Evolutionary conservation across 2,329 filamentous ascomycete species (phyloP).

Genomic region (Ascochyta rabiei): DNA sequence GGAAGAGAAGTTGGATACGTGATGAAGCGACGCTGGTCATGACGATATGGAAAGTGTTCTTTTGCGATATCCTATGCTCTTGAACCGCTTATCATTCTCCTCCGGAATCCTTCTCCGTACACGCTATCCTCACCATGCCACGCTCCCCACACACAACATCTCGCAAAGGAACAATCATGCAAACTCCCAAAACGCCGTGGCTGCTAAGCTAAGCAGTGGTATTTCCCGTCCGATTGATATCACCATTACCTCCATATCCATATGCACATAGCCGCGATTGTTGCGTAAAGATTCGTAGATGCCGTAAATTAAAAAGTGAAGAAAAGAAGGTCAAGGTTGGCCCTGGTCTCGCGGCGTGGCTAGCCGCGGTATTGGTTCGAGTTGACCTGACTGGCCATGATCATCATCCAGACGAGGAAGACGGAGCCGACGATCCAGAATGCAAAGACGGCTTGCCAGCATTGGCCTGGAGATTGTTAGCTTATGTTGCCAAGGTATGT

Average conservation of each 20-base stretch:
- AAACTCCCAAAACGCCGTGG: slow-evolving; percentile 5
- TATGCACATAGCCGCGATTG: slow-evolving; percentile 1
- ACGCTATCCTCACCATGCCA: no score
- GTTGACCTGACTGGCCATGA: slow-evolving; percentile 65
- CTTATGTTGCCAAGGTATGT: no score
- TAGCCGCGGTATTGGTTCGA: slow-evolving; percentile 47
- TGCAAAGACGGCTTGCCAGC: slow-evolving; percentile 67
- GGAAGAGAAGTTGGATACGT: no score
- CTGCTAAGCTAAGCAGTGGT: slow-evolving; percentile 18
- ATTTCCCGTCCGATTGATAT: slow-evolving; percentile 3
- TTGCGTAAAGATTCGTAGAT: neutral
- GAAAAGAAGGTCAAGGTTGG: neutral
- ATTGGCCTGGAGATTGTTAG: slow-evolving; percentile 53
- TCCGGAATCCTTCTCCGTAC: no score
- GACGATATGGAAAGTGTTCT: no score
- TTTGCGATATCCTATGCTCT: no score
- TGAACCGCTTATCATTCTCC: no score
- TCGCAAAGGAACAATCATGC: no score
- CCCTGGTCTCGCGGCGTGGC: neutral
- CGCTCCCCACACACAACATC: no score
- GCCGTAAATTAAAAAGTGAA: neutral
- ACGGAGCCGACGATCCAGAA: slow-evolving; percentile 68
- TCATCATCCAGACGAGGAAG: slow-evolving; percentile 71
- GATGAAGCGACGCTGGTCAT: no score
- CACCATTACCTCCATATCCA: neutral